These are phyloP conservation scores for Prunus mume DNA, from an alignment of 306 rosid species.

Conservation along the genomic window DNA sequence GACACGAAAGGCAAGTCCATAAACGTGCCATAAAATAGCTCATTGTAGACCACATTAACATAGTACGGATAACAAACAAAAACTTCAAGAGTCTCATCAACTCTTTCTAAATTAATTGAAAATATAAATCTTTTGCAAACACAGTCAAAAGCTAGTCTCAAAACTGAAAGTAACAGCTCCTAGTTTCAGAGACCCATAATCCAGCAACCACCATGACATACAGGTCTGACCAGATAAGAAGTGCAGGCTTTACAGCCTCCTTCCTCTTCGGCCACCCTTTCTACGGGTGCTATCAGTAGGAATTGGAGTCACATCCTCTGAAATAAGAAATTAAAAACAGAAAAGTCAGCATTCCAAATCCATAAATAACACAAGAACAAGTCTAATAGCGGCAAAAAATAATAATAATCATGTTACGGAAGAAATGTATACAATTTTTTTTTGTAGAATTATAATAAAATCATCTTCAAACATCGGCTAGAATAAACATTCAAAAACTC, in stretches of 20 bases:
- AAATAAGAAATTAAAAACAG: slow-evolving; percentile 6
- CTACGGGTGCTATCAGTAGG: slow-evolving; percentile 82
- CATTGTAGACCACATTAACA: not conserved
- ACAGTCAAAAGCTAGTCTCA: slow-evolving; percentile 24
- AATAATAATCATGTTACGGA: too few species aligned
- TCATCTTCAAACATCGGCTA: too few species aligned
- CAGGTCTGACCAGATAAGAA: slow-evolving; percentile 7
- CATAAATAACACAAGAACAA: not conserved
- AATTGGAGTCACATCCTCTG: slow-evolving; percentile 87
- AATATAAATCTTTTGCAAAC: slow-evolving; percentile 11
- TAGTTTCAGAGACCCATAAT: slow-evolving; percentile 15
- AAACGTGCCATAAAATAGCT: not conserved
- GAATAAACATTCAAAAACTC: too few species aligned
- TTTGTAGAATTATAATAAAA: too few species aligned
- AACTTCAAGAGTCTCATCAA: not conserved
- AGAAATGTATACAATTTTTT: too few species aligned
- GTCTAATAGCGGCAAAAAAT: not conserved
- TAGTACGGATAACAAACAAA: not conserved
- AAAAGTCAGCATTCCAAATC: not conserved
- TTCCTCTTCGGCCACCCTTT: slow-evolving; percentile 88
- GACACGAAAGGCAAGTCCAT: not conserved
- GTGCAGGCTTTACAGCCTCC: slow-evolving; percentile 54
- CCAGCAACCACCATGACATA: slow-evolving; percentile 9
- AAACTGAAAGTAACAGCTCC: slow-evolving; percentile 31
- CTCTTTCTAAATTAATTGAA: slow-evolving; percentile 13